phyloP scores from a whole-genome alignment of 2,329 filamentous ascomycete genomes.

The Pseudogymnoascus sp. region DNA sequence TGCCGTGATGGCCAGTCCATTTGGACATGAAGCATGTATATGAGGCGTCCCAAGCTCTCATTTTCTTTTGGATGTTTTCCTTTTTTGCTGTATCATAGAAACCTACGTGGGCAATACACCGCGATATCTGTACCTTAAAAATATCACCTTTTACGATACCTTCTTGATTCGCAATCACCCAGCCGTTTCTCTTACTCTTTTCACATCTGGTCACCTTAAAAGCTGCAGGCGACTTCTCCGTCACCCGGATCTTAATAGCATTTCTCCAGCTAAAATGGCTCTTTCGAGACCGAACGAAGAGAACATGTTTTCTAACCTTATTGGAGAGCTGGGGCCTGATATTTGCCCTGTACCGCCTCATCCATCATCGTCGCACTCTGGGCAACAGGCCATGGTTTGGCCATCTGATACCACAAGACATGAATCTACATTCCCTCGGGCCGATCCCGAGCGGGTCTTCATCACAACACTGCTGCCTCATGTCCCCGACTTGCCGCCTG shows the following conservation, averaged over 20 bases:
- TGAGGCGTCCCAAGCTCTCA: neutral
- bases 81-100: neutral
- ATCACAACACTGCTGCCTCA: neutral
- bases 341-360: neutral
- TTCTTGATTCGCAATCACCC: neutral
- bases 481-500: neutral
- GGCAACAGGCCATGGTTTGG: neutral
- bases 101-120: neutral
- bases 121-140: neutral
- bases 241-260: neutral
- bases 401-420: neutral
- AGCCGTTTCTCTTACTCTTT: neutral
- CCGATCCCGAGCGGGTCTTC: neutral
- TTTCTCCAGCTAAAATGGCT: neutral
- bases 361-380: neutral
- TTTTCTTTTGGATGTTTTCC: neutral
- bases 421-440: neutral
- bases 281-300: neutral
- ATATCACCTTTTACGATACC: neutral
- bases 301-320: too few relatives aligned
- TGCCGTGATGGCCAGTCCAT: neutral
- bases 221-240: neutral
- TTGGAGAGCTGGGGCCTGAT: neutral
- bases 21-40: neutral
- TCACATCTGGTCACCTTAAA: neutral